These are phyloP conservation scores for Cicer cuneatum DNA, from an alignment of 306 rosid genomes.

Conservation along the genomic window DNA sequence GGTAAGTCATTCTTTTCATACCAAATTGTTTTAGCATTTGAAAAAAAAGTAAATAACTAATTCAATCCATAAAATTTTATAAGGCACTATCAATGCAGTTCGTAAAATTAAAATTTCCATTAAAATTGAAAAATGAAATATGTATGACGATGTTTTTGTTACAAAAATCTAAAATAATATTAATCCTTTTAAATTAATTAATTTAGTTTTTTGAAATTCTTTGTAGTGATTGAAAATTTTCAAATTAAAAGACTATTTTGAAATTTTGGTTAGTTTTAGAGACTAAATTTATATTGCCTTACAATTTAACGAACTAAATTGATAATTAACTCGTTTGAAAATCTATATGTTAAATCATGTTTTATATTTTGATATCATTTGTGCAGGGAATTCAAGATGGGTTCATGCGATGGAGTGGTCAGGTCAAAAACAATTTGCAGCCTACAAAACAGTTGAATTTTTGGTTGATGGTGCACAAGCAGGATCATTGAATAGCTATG, in stretches of 20 bases:
- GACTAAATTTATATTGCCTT: not conserved
- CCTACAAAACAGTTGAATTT: conserved; percentile 48
- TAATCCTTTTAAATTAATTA: too few relatives aligned
- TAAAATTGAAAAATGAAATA: too few relatives aligned
- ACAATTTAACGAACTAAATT: not conserved
- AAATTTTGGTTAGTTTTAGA: too few relatives aligned
- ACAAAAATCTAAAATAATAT: too few relatives aligned
- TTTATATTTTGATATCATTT: not conserved
- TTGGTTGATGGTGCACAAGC: conserved; percentile 68
- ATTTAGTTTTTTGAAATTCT: too few relatives aligned
- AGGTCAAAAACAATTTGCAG: conserved; percentile 60
- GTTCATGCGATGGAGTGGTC: conserved; percentile 86
- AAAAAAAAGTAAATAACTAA: too few relatives aligned
- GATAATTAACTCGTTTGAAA: not conserved
- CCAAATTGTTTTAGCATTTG: not conserved
- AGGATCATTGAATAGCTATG: conserved; percentile 64
- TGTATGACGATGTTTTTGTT: too few relatives aligned
- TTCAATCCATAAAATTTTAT: too few relatives aligned
- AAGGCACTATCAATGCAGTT: too few relatives aligned
- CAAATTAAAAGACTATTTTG: too few relatives aligned
- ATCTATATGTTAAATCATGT: not conserved
- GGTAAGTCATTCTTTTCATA: conserved; percentile 53
- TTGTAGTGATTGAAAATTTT: too few relatives aligned
- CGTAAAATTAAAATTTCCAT: too few relatives aligned
- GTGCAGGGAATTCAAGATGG: conserved; percentile 82